Evolutionary conservation across 176 grass and related monocot species (phyloP).

Genomic region (Avena eriantha): DNA sequence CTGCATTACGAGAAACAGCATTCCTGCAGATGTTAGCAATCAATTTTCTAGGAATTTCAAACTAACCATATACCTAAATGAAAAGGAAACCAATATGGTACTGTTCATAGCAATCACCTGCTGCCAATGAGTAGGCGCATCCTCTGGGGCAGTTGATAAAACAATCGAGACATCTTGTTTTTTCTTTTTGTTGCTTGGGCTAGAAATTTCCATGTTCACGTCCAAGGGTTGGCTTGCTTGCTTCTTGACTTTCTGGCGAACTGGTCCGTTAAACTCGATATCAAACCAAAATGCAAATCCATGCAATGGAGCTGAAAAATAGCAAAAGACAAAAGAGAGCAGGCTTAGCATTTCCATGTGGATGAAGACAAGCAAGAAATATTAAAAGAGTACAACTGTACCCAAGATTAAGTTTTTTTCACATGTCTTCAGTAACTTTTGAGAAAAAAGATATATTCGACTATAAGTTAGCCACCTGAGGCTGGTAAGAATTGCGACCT

Average conservation of each 20-base stretch:
- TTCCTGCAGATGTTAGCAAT: constrained; percentile 35
- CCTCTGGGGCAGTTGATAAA: constrained; percentile 95
- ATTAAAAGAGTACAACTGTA: neutral
- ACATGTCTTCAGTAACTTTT: neutral
- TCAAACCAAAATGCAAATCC: constrained; percentile 99
- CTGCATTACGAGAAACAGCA: constrained; percentile 42
- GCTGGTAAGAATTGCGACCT: constrained; percentile 13
- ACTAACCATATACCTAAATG: neutral
- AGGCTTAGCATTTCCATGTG: constrained; percentile 23
- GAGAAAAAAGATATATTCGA: neutral
- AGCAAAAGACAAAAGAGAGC: constrained; percentile 26
- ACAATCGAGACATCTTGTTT: constrained; percentile 75
- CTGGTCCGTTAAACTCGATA: constrained; percentile 86
- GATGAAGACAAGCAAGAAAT: neutral
- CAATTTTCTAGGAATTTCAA: constrained; percentile 9
- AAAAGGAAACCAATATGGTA: neutral
- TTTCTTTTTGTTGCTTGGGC: constrained; percentile 59
- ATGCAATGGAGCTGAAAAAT: constrained; percentile 81
- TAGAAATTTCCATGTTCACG: constrained; percentile 43
- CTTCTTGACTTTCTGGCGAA: constrained; percentile 58
- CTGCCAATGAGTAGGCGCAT: constrained; percentile 95
- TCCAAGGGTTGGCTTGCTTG: constrained; percentile 50
- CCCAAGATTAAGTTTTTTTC: constrained; percentile 21
- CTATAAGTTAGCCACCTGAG: neutral
- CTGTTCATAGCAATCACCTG: constrained; percentile 62